These are phyloP conservation scores for Cetradonia linearis DNA, from an alignment of 495 filamentous ascomycete genomes.

Conservation along the genomic window DNA sequence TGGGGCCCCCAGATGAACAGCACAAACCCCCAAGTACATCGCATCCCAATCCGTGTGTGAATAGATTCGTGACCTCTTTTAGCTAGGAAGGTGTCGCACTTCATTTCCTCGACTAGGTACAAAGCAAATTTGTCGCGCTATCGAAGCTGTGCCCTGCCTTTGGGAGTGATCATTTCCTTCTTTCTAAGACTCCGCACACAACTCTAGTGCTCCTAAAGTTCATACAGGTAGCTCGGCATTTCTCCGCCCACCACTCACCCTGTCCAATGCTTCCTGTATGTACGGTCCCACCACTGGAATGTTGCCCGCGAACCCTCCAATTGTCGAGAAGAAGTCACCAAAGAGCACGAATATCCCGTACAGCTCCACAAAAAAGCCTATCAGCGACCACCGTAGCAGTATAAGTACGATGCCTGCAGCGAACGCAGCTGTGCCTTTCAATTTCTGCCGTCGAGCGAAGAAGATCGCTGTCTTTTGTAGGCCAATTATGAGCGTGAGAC, in stretches of 20 bases:
- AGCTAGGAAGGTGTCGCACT: background rate
- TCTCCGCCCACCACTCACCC: slow-evolving; percentile 50
- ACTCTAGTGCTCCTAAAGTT: slow-evolving; percentile 12
- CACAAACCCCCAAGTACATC: slow-evolving; percentile 1
- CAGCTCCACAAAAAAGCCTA: slow-evolving; percentile 80
- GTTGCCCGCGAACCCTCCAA: slow-evolving; percentile 74
- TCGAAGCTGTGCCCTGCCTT: background rate
- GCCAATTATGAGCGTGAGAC: slow-evolving; percentile 92
- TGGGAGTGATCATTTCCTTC: background rate
- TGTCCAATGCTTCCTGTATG: slow-evolving; percentile 58
- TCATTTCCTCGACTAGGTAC: background rate
- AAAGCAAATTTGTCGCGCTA: too few species aligned
- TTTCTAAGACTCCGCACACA: background rate
- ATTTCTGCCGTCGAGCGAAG: slow-evolving; percentile 86
- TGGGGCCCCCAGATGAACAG: slow-evolving; percentile 8
- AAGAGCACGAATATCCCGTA: slow-evolving; percentile 92
- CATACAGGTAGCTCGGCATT: slow-evolving; percentile 71
- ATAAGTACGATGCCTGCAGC: slow-evolving; percentile 75
- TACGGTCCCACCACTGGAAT: slow-evolving; percentile 80
- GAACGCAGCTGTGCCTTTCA: slow-evolving; percentile 86
- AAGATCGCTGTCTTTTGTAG: slow-evolving; percentile 79
- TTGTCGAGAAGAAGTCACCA: slow-evolving; percentile 91
- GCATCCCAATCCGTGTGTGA: background rate
- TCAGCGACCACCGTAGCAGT: slow-evolving; percentile 74
- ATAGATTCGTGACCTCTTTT: background rate